phyloP scores from a whole-genome alignment of 2,329 filamentous ascomycete genomes.

The Cladophialophora bantiana region DNA sequence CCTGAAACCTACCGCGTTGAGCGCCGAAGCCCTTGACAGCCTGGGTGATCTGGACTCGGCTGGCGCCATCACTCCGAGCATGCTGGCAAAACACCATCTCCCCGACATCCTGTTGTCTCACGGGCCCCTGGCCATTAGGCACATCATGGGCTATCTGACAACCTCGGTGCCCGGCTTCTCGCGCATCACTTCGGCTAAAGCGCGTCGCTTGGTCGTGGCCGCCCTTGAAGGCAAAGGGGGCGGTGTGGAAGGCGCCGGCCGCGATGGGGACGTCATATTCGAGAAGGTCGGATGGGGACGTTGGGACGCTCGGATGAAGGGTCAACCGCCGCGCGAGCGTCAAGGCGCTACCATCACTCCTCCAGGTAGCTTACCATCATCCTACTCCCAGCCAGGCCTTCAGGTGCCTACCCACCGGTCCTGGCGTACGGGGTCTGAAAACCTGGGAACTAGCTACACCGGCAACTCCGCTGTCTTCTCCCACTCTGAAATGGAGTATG shows the following conservation, averaged over 20 bases:
- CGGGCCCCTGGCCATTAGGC: conserved; percentile 89
- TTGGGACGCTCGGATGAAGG: conserved; percentile 84
- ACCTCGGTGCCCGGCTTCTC: conserved; percentile 91
- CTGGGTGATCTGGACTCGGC: conserved; percentile 70
- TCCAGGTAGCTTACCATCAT: conserved; percentile 54
- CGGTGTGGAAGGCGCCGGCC: conserved; percentile 60
- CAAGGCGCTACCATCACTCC: conserved; percentile 40
- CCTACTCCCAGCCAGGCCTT: conserved; percentile 54
- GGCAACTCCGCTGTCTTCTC: conserved; percentile 78
- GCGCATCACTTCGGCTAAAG: conserved; percentile 83
- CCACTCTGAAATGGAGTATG: conserved; percentile 68
- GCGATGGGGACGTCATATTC: conserved; percentile 68
- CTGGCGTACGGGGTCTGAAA: conserved; percentile 43
- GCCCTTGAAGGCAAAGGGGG: conserved; percentile 81
- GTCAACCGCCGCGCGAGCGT: conserved; percentile 57
- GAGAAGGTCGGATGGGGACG: conserved; percentile 97
- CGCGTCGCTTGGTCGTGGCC: conserved; percentile 87
- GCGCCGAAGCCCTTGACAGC: conserved; percentile 57
- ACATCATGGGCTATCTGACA: conserved; percentile 93
- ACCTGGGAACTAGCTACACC: conserved; percentile 65
- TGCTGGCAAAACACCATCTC: conserved; percentile 89
- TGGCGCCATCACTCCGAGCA: conserved; percentile 80
- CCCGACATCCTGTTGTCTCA: conserved; percentile 89
- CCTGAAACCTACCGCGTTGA: conserved; percentile 48
- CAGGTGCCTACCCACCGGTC: conserved; percentile 54